phyloP scores from a whole-genome alignment of 805 yeast species.

The Allodekkera sacchari region DNA sequence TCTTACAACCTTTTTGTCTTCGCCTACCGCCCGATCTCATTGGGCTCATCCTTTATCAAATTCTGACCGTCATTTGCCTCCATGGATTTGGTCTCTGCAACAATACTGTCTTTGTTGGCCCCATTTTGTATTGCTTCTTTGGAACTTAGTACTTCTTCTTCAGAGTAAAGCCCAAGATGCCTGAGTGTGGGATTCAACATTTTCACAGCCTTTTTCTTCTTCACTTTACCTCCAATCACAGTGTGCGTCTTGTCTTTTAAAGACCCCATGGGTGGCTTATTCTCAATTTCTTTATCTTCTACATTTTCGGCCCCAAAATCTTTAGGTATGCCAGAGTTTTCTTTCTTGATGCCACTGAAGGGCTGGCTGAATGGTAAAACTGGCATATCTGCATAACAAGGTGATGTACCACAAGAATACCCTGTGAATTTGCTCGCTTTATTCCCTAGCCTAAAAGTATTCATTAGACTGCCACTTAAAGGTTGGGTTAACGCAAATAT shows the following conservation, averaged over 20 bases:
- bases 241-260: conserved; percentile 2
- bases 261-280: too few species aligned
- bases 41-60: too few species aligned
- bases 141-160: too few species aligned
- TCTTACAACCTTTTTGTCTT: too few species aligned
- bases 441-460: too few species aligned
- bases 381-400: conserved; percentile 6
- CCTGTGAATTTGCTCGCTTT: not conserved
- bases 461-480: not conserved
- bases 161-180: conserved; percentile 8
- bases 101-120: too few species aligned
- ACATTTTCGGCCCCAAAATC: not conserved
- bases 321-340: not conserved
- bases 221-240: conserved; percentile 27
- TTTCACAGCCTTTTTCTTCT: conserved; percentile 7
- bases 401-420: conserved; percentile 4
- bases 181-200: conserved; percentile 14
- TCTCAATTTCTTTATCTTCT: not conserved
- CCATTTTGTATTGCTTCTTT: too few species aligned
- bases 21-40: too few species aligned
- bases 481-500: conserved; percentile 1
- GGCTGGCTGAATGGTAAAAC: conserved; percentile 5
- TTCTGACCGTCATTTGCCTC: too few species aligned
- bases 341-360: conserved; percentile 2
- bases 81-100: too few species aligned